These are phyloP conservation scores for Beauveria rudraprayagi DNA, from an alignment of 2,329 filamentous ascomycete species.

Conservation along the genomic window DNA sequence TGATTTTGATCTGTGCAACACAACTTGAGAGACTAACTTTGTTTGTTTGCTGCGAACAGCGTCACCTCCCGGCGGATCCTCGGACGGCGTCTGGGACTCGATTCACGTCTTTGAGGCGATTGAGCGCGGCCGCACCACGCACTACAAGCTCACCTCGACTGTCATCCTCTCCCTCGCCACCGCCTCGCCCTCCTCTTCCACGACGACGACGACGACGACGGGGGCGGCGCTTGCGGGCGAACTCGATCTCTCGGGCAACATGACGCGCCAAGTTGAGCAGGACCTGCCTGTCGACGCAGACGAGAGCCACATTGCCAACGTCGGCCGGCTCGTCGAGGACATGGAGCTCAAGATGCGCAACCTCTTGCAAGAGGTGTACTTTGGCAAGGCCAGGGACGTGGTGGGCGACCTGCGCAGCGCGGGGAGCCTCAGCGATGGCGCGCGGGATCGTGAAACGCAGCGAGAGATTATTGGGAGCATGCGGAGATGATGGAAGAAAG, in stretches of 20 bases:
- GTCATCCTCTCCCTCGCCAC: conserved; percentile 85
- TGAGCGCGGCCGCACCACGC: conserved; percentile 81
- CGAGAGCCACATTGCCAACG: conserved; percentile 89
- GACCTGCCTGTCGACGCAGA: conserved; percentile 86
- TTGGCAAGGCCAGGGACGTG: conserved; percentile 98
- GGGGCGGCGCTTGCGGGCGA: conserved; percentile 54
- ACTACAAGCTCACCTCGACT: conserved; percentile 96
- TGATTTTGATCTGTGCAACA: no score
- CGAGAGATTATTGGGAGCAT: conserved; percentile 73
- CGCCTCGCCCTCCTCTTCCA: conserved; percentile 17
- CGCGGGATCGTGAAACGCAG: conserved; percentile 76
- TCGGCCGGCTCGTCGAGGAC: conserved; percentile 90
- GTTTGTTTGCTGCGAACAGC: conserved; percentile 34
- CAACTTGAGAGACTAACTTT: not conserved
- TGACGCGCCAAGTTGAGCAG: conserved; percentile 93
- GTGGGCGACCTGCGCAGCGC: conserved; percentile 91
- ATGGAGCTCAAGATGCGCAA: conserved; percentile 99
- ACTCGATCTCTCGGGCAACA: conserved; percentile 91
- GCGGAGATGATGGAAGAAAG: conserved; percentile 22
- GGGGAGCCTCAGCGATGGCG: conserved; percentile 73
- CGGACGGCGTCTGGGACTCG: conserved; percentile 86
- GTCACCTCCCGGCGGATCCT: conserved; percentile 55
- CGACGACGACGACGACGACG: conserved; percentile 18
- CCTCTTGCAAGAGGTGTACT: conserved; percentile 96
- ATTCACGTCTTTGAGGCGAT: conserved; percentile 98